Conservation (phyloP, 2,329 filamentous ascomycete genomes). For the Rhexocercosporidium sp. region DNA sequence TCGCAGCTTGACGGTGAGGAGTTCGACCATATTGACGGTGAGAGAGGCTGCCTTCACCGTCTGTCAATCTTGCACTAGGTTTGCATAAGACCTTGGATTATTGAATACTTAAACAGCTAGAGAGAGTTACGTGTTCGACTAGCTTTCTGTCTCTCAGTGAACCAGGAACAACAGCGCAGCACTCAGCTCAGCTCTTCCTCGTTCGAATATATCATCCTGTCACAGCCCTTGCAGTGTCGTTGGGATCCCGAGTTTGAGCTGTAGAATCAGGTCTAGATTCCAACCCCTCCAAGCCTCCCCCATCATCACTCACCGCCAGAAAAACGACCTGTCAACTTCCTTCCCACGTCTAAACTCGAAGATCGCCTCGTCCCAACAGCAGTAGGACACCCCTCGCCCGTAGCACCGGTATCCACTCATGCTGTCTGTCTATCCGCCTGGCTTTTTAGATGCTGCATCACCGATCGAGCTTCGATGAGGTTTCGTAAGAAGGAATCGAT, state of each 20-base stretch:
- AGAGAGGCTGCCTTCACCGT: not conserved
- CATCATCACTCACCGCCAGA: not conserved
- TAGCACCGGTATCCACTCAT: slow-evolving; percentile 12
- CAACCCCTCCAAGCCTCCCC: not conserved
- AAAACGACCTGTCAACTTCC: slow-evolving; percentile 1
- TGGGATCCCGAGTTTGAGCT: not conserved
- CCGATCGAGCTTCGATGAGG: not conserved
- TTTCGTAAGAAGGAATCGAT: not conserved
- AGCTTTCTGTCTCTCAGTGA: not conserved
- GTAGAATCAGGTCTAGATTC: not conserved
- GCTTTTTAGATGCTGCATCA: not conserved
- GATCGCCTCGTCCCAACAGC: slow-evolving; percentile 11
- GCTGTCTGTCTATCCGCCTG: not conserved
- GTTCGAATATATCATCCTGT: not conserved
- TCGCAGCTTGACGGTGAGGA: slow-evolving; percentile 1
- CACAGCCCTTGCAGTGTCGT: not conserved
- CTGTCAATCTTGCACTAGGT: slow-evolving; percentile 9
- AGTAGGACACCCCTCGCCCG: not conserved
- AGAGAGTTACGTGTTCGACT: not conserved
- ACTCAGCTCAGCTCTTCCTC: not conserved
- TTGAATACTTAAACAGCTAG: not conserved
- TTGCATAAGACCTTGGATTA: not conserved
- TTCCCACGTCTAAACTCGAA: not conserved
- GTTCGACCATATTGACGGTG: slow-evolving; percentile 6
- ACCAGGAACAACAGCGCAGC: not conserved